Evolutionary conservation across 139 green algal genomes (phyloP).

Genomic region (Picochlorum sp.): DNA sequence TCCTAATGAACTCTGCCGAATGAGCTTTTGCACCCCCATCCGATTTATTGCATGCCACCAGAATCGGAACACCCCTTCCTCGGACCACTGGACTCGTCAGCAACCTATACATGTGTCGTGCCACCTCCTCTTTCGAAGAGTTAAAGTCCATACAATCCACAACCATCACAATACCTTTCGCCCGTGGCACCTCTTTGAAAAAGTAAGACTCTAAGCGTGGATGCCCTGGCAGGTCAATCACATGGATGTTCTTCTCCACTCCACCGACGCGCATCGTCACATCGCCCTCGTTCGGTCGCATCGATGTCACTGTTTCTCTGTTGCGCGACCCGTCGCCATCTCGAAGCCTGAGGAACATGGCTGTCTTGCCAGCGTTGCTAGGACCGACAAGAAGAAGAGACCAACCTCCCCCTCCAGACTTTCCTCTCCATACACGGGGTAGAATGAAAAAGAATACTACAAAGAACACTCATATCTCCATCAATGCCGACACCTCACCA

Average conservation of each 20-base stretch:
- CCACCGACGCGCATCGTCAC: conserved; percentile 16
- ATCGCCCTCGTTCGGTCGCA: conserved; percentile 49
- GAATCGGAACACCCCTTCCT: conserved; percentile 54
- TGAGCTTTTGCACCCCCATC: conserved; percentile 76
- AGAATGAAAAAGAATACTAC: too few species aligned
- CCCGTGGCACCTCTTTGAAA: conserved; percentile 39
- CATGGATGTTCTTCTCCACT: conserved; percentile 25
- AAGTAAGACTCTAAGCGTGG: conserved; percentile 54
- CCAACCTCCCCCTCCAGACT: neutral
- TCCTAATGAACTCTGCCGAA: conserved; percentile 77
- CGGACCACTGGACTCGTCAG: conserved; percentile 43
- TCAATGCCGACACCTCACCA: too few species aligned
- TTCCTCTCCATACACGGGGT: neutral
- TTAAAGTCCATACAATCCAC: conserved; percentile 78
- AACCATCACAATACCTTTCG: conserved; percentile 69
- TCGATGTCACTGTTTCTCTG: conserved; percentile 62
- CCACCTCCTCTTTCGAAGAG: conserved; percentile 44
- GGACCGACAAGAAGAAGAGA: conserved; percentile 57
- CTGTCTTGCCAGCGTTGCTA: conserved; percentile 64
- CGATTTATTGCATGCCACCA: conserved; percentile 89
- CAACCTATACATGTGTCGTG: conserved; percentile 47
- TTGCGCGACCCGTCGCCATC: conserved; percentile 50
- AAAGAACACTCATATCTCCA: too few species aligned
- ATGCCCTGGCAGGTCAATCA: conserved; percentile 84
- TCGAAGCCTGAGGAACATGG: conserved; percentile 61